These are phyloP conservation scores for Pontederia paniculata DNA, from an alignment of 176 grass and related monocot species.

Conservation along the genomic window DNA sequence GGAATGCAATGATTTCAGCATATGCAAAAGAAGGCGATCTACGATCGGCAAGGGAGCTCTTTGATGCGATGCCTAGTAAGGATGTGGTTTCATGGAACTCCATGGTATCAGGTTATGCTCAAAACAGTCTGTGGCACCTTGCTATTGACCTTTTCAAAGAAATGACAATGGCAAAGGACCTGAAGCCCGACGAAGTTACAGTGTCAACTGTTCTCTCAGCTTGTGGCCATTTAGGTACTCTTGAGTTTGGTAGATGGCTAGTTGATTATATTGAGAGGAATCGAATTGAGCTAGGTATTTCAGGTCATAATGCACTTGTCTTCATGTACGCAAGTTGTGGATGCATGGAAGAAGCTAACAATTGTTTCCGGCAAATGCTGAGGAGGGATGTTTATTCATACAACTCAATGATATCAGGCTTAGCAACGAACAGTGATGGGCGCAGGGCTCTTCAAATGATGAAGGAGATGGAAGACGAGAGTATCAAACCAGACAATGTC, in stretches of 20 bases:
- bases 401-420: constrained; percentile 17
- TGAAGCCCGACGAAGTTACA: constrained; percentile 13
- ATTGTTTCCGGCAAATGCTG: constrained; percentile 1
- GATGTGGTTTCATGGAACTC: constrained; percentile 22
- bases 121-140: constrained; percentile 5
- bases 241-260: constrained; percentile 13
- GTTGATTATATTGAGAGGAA: constrained; percentile 7
- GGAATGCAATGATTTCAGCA: constrained; percentile 17
- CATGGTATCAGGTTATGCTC: constrained; percentile 16
- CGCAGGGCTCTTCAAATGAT: not conserved
- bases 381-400: constrained; percentile 14
- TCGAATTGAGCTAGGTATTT: not conserved
- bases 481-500: constrained; percentile 5
- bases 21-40: constrained; percentile 16
- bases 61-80: not conserved
- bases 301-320: constrained; percentile 15
- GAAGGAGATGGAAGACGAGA: constrained; percentile 8
- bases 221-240: constrained; percentile 16
- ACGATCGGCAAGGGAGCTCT: constrained; percentile 7
- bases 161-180: not conserved
- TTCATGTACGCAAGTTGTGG: constrained; percentile 21
- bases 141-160: constrained; percentile 15
- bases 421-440: constrained; percentile 7
- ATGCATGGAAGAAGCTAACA: constrained; percentile 10
- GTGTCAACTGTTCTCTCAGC: constrained; percentile 17